Evolutionary conservation across 441 rosid species (phyloP), one percentile per base, ranked within the genome.

Genomic region (Aquilaria agallochum): DNA sequence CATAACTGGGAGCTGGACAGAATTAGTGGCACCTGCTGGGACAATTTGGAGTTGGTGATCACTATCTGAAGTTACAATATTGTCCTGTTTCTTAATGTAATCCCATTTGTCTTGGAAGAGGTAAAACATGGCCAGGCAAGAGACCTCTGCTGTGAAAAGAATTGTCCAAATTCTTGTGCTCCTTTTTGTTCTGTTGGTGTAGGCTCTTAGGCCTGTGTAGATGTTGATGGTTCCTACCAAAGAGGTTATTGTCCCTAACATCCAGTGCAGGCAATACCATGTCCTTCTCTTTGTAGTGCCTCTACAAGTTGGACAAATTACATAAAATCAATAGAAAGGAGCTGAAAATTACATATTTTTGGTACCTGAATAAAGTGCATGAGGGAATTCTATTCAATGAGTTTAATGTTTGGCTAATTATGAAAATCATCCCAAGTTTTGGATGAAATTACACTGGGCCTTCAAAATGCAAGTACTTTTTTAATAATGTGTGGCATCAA

Each of bases 31-130:
- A 55, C 42, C 42, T 36, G 42, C 7, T 36, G 42, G 42, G 42
- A 36, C 42, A 36, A 36, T 36, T 8, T 36, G 69, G 34, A 40
- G 6, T 8, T 36, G 69, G 34, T 48, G 6, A 36, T 1, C 7
- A 36, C 3, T 36, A 36, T 36, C 57, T 52, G 60, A 68, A 31
- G 65, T 34, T 15, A 59, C 54, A 59, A 44, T 32, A 40, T 34
- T 34, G 55, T 74, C 73, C 74, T 90, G 92, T 74, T 74, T 77
- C 50, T 78, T 79, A 60, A 90, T 62, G 47, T 88, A 77, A 11
- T 75, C 90, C 95, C 97, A 88, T 68, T 87, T 94, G 71, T 94
- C 98, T 73, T 87, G 89, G 65, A 82, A 66, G 57, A 94, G 88
- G 59, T 94, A 94, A 65, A 88, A 61, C 80, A 90, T 76, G 54